Conservation (phyloP, 495 filamentous ascomycete genomes). For the Tuber brumale region DNA sequence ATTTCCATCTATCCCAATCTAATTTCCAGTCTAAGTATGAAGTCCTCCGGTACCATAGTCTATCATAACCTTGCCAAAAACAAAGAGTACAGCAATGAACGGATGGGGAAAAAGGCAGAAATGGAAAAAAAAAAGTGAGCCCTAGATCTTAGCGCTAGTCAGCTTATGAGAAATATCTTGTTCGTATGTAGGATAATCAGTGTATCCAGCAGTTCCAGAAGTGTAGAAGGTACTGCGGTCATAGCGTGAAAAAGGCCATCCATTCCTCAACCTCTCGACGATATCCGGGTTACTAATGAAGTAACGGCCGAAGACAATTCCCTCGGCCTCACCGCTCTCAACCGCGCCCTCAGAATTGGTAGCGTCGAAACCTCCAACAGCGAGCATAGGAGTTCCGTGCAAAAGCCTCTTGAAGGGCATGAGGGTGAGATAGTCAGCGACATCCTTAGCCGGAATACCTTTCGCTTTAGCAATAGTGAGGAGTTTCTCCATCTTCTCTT, state of each 20-base stretch:
- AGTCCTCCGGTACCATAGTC: background rate
- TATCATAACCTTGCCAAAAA: background rate
- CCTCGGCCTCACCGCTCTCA: slow-evolving; percentile 51
- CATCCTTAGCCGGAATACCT: slow-evolving; percentile 41
- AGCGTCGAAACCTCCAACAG: slow-evolving; percentile 59
- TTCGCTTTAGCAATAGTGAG: slow-evolving; percentile 45
- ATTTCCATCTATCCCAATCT: background rate
- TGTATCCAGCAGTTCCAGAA: slow-evolving; percentile 54
- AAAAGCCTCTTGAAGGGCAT: slow-evolving; percentile 52
- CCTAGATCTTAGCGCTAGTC: background rate
- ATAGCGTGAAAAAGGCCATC: slow-evolving; percentile 53
- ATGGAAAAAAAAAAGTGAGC: background rate
- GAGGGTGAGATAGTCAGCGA: slow-evolving; percentile 47
- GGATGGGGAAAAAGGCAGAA: background rate
- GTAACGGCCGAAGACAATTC: slow-evolving; percentile 55
- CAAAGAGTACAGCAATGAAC: background rate
- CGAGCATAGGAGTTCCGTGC: slow-evolving; percentile 52
- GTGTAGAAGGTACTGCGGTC: slow-evolving; percentile 57
- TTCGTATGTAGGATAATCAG: slow-evolving; percentile 50
- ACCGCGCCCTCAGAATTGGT: slow-evolving; percentile 50
- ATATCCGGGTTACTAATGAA: slow-evolving; percentile 71
- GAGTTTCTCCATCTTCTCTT: slow-evolving; percentile 35
- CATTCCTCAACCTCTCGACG: slow-evolving; percentile 55
- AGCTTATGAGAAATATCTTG: background rate
- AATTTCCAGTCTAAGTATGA: background rate